Conservation (phyloP, 2,329 filamentous ascomycete species). For the Monilinia fructicola region DNA sequence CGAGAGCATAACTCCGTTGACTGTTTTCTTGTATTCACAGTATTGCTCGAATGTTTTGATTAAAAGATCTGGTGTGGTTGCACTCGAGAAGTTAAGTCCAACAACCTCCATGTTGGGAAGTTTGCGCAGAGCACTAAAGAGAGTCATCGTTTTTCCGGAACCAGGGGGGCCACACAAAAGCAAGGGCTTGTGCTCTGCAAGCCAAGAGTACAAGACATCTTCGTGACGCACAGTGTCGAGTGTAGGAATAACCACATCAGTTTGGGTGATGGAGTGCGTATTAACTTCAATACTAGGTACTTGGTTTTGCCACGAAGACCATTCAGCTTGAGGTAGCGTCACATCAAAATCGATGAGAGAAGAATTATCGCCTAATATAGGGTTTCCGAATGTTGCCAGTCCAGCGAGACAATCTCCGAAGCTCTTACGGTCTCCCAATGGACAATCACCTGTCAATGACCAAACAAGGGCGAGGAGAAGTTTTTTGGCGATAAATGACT, state of each 20-base stretch:
- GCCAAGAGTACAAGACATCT: slow-evolving; percentile 98
- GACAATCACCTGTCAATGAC: slow-evolving; percentile 95
- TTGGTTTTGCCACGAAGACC: slow-evolving; percentile 91
- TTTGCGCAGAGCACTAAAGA: slow-evolving; percentile 96
- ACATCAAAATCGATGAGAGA: slow-evolving; percentile 97
- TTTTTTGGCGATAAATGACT: slow-evolving; percentile 90
- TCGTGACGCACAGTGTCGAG: slow-evolving; percentile 96
- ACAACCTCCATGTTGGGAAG: slow-evolving; percentile 99
- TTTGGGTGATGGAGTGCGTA: slow-evolving; percentile 96
- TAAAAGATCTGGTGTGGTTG: slow-evolving; percentile 93
- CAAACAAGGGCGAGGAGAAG: slow-evolving; percentile 88
- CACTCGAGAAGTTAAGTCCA: slow-evolving; percentile 98
- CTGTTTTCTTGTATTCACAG: slow-evolving; percentile 98
- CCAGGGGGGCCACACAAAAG: slow-evolving; percentile 95
- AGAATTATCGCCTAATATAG: slow-evolving; percentile 71
- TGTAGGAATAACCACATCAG: slow-evolving; percentile 97
- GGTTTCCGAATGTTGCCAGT: slow-evolving; percentile 82
- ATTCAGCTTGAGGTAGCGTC: slow-evolving; percentile 79
- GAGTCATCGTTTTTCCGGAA: slow-evolving; percentile 99
- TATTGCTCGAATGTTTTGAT: slow-evolving; percentile 99
- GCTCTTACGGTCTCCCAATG: slow-evolving; percentile 77
- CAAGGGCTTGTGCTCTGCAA: slow-evolving; percentile 96
- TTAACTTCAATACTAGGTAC: slow-evolving; percentile 96
- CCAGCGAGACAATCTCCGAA: slow-evolving; percentile 85
- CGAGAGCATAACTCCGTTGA: slow-evolving; percentile 93